These are phyloP conservation scores for Pisolithus tinctorius DNA, from an alignment of 768 basidiomycete genomes.

Conservation along the genomic window DNA sequence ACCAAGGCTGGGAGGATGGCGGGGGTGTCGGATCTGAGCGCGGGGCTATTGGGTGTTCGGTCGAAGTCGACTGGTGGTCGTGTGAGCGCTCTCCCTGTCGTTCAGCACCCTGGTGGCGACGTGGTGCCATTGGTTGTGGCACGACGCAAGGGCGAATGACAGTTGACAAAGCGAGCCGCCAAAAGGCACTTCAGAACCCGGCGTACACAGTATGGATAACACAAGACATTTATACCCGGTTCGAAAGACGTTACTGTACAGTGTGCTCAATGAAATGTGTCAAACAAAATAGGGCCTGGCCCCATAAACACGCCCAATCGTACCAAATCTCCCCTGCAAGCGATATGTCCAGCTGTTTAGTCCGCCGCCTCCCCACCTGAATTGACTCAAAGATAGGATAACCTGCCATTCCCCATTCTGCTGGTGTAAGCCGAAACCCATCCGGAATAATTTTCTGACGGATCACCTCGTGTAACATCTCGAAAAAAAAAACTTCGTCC, in stretches of 20 bases:
- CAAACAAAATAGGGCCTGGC: conserved; percentile 4
- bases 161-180: no score
- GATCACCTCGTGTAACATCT: background rate
- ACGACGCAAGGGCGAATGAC: no score
- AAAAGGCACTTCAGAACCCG: no score
- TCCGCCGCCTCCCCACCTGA: background rate
- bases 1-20: no score
- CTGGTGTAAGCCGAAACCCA: conserved; percentile 8
- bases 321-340: conserved; percentile 9
- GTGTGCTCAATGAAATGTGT: background rate
- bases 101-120: no score
- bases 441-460: background rate
- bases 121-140: no score
- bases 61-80: no score
- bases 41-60: no score
- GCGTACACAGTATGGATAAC: no score
- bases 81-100: no score
- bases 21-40: no score
- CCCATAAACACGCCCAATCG: conserved; percentile 7
- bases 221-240: no score
- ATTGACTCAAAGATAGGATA: conserved; percentile 11
- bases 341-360: conserved; percentile 2
- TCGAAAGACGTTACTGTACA: background rate
- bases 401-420: conserved; percentile 11
- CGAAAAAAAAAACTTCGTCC: conserved; percentile 1